Evolutionary conservation across 495 filamentous ascomycete species (phyloP).

Genomic region (Aspergillus olivimuriae): DNA sequence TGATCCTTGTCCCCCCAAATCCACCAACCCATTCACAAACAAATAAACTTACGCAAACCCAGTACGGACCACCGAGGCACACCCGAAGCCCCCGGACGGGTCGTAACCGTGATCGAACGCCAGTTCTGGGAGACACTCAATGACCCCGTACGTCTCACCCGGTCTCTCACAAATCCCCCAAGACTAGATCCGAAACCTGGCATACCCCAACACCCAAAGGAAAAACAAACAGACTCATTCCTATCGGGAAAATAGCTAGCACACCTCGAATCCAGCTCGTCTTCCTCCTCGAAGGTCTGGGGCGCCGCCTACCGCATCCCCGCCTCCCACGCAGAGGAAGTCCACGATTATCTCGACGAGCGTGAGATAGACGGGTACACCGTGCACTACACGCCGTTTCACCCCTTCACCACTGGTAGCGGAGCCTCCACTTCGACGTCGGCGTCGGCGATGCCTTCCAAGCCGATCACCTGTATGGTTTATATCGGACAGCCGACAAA

Average conservation of each 20-base stretch:
- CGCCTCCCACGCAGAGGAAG: slow-evolving; percentile 64
- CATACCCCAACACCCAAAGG: not conserved
- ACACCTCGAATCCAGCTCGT: slow-evolving; percentile 24
- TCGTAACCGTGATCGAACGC: slow-evolving; percentile 85
- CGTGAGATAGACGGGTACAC: slow-evolving; percentile 96
- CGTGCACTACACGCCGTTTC: slow-evolving; percentile 80
- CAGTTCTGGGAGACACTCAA: slow-evolving; percentile 72
- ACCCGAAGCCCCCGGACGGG: slow-evolving; percentile 75
- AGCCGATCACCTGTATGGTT: slow-evolving; percentile 57
- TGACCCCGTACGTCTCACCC: slow-evolving; percentile 43
- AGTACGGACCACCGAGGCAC: slow-evolving; percentile 94
- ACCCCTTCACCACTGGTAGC: slow-evolving; percentile 39
- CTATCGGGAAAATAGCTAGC: slow-evolving; percentile 25
- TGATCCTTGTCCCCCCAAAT: too few species aligned
- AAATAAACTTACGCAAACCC: slow-evolving; percentile 1
- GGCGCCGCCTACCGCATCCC: slow-evolving; percentile 90
- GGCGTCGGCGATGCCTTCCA: not conserved
- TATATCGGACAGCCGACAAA: slow-evolving; percentile 96
- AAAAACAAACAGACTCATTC: slow-evolving; percentile 12
- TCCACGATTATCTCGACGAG: slow-evolving; percentile 87
- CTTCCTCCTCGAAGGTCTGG: slow-evolving; percentile 65
- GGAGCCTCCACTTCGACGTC: too few species aligned
- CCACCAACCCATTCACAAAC: too few species aligned
- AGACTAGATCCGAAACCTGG: not conserved
- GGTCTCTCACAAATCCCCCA: not conserved